Evolutionary conservation across 495 filamentous ascomycete genomes (phyloP).

Genomic region (Xanthoparmelia taractica): DNA sequence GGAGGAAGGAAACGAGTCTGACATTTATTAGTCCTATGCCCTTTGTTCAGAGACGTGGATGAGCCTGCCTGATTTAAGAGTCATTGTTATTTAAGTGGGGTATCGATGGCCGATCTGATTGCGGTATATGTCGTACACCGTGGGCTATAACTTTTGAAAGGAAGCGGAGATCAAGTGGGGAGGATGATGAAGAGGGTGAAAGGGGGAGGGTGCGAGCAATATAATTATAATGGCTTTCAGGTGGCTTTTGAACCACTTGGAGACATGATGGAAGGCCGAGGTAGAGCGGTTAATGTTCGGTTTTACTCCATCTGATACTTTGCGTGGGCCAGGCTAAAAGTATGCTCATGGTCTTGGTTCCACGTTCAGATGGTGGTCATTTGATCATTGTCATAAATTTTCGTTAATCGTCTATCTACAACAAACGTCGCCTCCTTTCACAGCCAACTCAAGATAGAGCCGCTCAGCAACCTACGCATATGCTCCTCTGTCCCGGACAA

Average conservation of each 20-base stretch:
- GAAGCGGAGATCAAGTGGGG: neutral
- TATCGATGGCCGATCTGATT: neutral
- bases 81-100: conserved; percentile 48
- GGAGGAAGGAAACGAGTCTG: conserved; percentile 86
- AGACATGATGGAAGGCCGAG: neutral
- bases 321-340: too few species aligned
- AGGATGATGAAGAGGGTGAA: neutral
- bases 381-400: neutral
- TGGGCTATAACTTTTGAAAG: neutral
- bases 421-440: conserved; percentile 25
- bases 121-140: neutral
- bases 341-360: too few species aligned
- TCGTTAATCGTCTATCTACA: neutral
- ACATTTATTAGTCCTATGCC: neutral
- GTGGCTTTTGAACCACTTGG: conserved; percentile 1
- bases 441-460: conserved; percentile 34
- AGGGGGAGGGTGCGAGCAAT: neutral
- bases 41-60: neutral
- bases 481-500: conserved; percentile 37
- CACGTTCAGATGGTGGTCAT: neutral
- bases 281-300: conserved; percentile 2
- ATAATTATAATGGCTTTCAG: conserved; percentile 6
- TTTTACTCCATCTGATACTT: neutral
- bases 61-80: conserved; percentile 68
- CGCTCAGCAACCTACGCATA: conserved; percentile 36